Percentiles rank a stretch among this genome's conserved stretches.
Conservation (phyloP, 148 eudicot species). For the Fallopia convolvulus region DNA sequence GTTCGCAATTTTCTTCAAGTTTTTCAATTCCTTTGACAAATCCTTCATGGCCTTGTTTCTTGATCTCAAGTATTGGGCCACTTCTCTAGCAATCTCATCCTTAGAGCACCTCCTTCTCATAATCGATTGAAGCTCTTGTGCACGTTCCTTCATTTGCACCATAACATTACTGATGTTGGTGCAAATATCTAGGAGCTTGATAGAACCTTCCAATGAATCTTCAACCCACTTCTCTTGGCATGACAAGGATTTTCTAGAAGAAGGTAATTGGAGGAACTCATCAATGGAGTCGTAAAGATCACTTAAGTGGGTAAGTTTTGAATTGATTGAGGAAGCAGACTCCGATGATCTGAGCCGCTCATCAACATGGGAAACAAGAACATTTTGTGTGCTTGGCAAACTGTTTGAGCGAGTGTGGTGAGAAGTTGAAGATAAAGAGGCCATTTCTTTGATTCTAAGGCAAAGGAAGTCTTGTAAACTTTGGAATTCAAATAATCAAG, state of each 20-base stretch:
- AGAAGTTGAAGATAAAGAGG: background rate
- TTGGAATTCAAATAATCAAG: background rate
- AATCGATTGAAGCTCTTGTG: conserved; percentile 26
- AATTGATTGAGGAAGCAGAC: conserved; percentile 21
- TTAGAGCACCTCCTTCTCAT: conserved; percentile 25
- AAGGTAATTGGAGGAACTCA: conserved; percentile 24
- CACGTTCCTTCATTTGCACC: conserved; percentile 17
- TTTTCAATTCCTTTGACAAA: conserved; percentile 6
- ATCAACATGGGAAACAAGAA: conserved; percentile 8
- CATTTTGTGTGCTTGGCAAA: conserved; percentile 20
- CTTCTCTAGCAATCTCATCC: conserved; percentile 12
- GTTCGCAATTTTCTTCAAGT: conserved; percentile 3
- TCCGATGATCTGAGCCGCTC: conserved; percentile 21
- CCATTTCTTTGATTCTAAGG: background rate
- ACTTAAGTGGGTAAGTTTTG: conserved; percentile 15
- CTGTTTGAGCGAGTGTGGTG: conserved; percentile 27
- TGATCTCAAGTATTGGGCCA: conserved; percentile 2
- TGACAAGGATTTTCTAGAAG: conserved; percentile 12
- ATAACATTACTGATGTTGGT: conserved; percentile 20
- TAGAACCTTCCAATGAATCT: conserved; percentile 25
- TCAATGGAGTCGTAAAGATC: conserved; percentile 19
- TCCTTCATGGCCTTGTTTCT: background rate
- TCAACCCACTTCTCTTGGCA: conserved; percentile 14
- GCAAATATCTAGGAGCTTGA: conserved; percentile 31
- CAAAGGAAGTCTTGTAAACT: background rate